Conservation (phyloP, 1,139 yeast species). For the Pneumocystis carinii region DNA sequence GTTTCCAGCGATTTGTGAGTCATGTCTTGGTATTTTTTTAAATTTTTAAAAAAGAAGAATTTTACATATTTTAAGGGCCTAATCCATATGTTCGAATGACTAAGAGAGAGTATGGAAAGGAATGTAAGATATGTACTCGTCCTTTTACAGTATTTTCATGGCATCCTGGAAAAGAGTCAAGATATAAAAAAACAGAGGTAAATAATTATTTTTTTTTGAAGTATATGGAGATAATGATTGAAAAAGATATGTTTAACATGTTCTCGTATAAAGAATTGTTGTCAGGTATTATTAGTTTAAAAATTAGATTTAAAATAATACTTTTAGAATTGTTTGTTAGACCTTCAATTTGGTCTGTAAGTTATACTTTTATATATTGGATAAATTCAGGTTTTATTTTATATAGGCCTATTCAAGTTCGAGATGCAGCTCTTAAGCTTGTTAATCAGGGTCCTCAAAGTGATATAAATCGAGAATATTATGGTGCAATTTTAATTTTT, state of each 20-base stretch:
- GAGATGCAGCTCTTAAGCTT: constrained; percentile 71
- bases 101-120: constrained; percentile 57
- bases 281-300: constrained; percentile 37
- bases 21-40: constrained; percentile 7
- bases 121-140: constrained; percentile 54
- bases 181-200: constrained; percentile 17
- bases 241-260: constrained; percentile 17
- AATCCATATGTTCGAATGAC: constrained; percentile 54
- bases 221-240: background rate
- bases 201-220: background rate
- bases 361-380: background rate
- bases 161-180: constrained; percentile 28
- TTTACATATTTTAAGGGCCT: constrained; percentile 58
- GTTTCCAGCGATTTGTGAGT: constrained; percentile 27
- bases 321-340: constrained; percentile 45
- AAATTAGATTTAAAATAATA: background rate
- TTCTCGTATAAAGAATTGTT: constrained; percentile 61
- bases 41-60: constrained; percentile 22
- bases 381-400: background rate
- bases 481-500: constrained; percentile 15
- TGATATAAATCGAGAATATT: constrained; percentile 24
- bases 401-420: constrained; percentile 41
- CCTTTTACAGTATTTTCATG: constrained; percentile 74
- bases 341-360: constrained; percentile 53
- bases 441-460: constrained; percentile 39